Evolutionary conservation across 1,284 basidiomycete species (phyloP).

Genomic region (Porodaedalea pini): DNA sequence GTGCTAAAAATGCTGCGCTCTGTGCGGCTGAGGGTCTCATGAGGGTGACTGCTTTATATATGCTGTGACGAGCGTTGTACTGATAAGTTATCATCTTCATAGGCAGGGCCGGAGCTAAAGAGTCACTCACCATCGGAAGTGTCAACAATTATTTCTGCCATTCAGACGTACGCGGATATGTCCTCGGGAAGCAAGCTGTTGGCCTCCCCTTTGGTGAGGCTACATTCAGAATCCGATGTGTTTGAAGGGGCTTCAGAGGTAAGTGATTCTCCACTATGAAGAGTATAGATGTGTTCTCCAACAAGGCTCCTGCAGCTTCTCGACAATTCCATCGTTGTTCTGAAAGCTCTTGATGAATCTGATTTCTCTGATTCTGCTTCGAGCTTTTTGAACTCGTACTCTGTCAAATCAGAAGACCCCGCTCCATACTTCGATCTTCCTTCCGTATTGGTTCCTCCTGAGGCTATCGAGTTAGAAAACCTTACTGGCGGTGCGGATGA

Average conservation of each 20-base stretch:
- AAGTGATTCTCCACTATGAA: slow-evolving; percentile 11
- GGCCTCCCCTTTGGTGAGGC: slow-evolving; percentile 52
- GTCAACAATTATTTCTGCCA: slow-evolving; percentile 59
- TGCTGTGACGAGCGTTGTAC: background rate
- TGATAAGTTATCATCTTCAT: slow-evolving; percentile 14
- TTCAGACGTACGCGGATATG: slow-evolving; percentile 64
- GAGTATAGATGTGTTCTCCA: too few species aligned
- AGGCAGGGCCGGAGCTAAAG: slow-evolving; percentile 62
- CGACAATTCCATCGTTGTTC: slow-evolving; percentile 54
- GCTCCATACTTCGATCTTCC: slow-evolving; percentile 66
- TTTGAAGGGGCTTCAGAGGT: slow-evolving; percentile 61
- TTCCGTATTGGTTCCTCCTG: slow-evolving; percentile 81
- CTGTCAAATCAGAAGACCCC: slow-evolving; percentile 41
- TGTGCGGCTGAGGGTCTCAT: slow-evolving; percentile 88
- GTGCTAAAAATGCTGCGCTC: slow-evolving; percentile 80
- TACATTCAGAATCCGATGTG: slow-evolving; percentile 42
- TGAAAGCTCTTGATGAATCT: slow-evolving; percentile 50
- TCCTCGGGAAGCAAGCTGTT: slow-evolving; percentile 54
- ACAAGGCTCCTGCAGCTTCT: slow-evolving; percentile 46
- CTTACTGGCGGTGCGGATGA: slow-evolving; percentile 62
- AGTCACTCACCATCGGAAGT: slow-evolving; percentile 47
- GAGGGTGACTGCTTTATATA: slow-evolving; percentile 49
- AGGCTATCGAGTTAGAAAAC: slow-evolving; percentile 75
- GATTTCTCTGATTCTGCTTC: slow-evolving; percentile 54
- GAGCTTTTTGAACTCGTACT: slow-evolving; percentile 68